Evolutionary conservation across 2,329 filamentous ascomycete species (phyloP), one percentile per base, ranked within the genome.

Genomic region (Emericellopsis cladophorae): DNA sequence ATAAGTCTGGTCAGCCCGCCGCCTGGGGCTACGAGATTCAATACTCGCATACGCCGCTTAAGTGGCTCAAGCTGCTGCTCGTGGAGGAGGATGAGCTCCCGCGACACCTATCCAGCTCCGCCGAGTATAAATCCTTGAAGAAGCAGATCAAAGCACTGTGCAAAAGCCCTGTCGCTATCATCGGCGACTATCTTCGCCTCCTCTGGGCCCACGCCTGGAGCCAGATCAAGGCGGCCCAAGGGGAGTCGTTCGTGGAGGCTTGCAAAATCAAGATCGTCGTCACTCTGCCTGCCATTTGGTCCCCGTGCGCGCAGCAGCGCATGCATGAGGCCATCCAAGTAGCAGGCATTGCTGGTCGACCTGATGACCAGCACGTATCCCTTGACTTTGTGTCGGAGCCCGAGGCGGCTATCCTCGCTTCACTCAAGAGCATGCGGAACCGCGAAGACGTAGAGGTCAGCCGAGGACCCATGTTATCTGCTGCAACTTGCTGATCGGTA

Each of bases 241-340:
- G 32, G 9, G n/a, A 8, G n/a, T 21, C n/a, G 8, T 15, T 35
- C 16, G n/a, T 35, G 8, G 32, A 35, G 32, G n/a, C 32, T 5
- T 46, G 50, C 6, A 48, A 29, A 0, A 53, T 67, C 10, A 52
- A 62, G 11, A 47, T 70, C 3, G 54, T 68, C 2, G 45, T 66
- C 2, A 69, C 66, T 0, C 31, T 70, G 0, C 66, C 67, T 0
- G 66, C 66, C 0, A 68, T 70, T 8, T 70, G 67, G 66, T 59
- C 61, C 0, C 48, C 55, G 0, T 64, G 65, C 40, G 59, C 60
- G 1, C 55, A 56, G 1, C 18, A 42, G 1, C 43, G 53, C 0
- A 68, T 70, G 65, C 45, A 50, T 0, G 37, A 55, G 1, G 66
- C 64, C 0, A 54, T 56, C 0, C 31, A 45, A 0, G 15, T 38